These are phyloP conservation scores for Neostapfia colusana DNA, from an alignment of 176 grass and related monocot species.

Conservation along the genomic window DNA sequence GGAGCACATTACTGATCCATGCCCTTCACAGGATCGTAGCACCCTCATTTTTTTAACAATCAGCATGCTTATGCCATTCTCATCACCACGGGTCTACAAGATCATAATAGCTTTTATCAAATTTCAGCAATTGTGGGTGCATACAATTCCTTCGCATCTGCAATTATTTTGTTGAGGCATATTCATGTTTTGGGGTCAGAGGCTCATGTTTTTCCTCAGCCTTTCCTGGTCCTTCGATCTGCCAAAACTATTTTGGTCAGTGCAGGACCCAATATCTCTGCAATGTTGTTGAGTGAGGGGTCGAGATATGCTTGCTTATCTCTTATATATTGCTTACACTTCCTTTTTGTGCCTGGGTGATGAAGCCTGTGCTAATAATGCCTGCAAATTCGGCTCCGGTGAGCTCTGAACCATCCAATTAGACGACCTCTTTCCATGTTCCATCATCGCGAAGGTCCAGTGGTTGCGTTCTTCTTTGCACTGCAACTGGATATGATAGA, in stretches of 20 bases:
- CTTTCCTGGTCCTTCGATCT: background rate
- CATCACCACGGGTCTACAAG: background rate
- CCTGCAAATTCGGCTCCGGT: slow-evolving; percentile 1
- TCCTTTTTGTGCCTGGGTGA: background rate
- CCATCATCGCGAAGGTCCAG: slow-evolving; percentile 29
- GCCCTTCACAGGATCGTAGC: background rate
- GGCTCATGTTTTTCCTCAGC: background rate
- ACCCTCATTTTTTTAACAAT: background rate
- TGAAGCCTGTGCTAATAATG: background rate
- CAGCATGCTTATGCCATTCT: background rate
- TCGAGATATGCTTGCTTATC: background rate
- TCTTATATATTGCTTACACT: background rate
- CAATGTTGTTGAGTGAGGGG: background rate
- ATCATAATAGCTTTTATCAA: background rate
- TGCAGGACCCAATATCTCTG: slow-evolving; percentile 42
- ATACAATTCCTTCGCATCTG: background rate
- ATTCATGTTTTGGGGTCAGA: background rate
- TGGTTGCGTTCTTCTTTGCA: background rate
- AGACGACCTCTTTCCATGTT: slow-evolving; percentile 23
- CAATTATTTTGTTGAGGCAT: slow-evolving; percentile 27
- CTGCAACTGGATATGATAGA: background rate
- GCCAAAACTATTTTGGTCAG: background rate
- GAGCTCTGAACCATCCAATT: slow-evolving; percentile 21
- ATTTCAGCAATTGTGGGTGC: background rate
- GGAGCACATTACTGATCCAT: background rate